A percentile compares a stretch with the other conserved stretches of the same genome.
phyloP scores from a whole-genome alignment of 768 basidiomycete species.

The Collybiopsis confluens region DNA sequence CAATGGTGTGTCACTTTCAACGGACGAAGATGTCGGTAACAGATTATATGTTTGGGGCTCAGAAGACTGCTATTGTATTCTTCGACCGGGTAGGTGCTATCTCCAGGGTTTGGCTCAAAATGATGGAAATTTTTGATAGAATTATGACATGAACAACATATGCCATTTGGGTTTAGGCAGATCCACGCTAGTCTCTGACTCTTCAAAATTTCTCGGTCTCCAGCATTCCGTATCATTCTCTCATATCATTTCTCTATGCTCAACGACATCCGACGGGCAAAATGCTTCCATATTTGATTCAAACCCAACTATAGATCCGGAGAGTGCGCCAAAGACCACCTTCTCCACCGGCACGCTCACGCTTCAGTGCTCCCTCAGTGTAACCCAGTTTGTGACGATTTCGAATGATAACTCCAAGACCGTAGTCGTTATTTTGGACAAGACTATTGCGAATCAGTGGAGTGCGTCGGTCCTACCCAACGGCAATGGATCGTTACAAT shows the following conservation, averaged over 20 bases:
- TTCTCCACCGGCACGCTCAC: conserved; percentile 34
- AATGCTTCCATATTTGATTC: conserved; percentile 32
- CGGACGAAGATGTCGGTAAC: conserved; percentile 43
- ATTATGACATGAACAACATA: conserved; percentile 53
- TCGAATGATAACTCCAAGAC: conserved; percentile 20
- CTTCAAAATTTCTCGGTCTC: too few relatives aligned
- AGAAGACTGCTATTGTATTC: too few relatives aligned
- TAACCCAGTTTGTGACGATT: conserved; percentile 31
- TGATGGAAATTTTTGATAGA: conserved; percentile 25
- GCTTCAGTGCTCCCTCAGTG: conserved; percentile 31
- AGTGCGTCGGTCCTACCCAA: conserved; percentile 44
- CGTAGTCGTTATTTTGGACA: conserved; percentile 38
- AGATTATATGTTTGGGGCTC: conserved; percentile 40
- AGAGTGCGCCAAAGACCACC: conserved; percentile 23
- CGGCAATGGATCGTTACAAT: conserved; percentile 31
- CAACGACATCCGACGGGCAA: conserved; percentile 36
- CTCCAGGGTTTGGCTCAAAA: too few relatives aligned
- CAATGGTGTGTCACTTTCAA: conserved; percentile 36
- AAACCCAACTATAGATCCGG: conserved; percentile 24
- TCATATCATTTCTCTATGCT: too few relatives aligned
- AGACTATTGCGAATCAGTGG: conserved; percentile 42
- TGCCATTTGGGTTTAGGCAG: conserved; percentile 16
- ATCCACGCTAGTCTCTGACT: too few relatives aligned
- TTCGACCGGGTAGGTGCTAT: too few relatives aligned
- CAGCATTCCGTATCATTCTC: too few relatives aligned